phyloP scores from a whole-genome alignment of 1,284 basidiomycete species.

The Ceratorhiza oryzae-sativae region DNA sequence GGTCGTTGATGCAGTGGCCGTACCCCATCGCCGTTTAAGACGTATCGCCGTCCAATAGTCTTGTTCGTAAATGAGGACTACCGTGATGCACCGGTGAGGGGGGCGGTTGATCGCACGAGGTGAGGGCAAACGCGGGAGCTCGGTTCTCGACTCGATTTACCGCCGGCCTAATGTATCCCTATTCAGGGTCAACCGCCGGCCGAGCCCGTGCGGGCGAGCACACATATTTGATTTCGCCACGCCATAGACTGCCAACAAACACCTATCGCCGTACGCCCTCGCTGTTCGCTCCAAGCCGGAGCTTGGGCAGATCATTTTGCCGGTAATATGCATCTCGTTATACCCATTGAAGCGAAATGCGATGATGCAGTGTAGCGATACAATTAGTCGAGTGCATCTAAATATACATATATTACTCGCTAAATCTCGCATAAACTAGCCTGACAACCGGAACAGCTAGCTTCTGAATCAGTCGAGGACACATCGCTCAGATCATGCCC shows the following conservation, averaged over 20 bases:
- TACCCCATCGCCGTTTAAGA: background rate
- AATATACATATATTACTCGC: background rate
- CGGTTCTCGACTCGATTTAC: conserved; percentile 5
- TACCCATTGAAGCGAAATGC: too few relatives aligned
- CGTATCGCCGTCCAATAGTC: background rate
- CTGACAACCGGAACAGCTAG: background rate
- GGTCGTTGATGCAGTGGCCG: background rate
- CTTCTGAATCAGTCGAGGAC: background rate
- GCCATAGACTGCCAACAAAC: background rate
- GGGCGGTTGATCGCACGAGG: background rate
- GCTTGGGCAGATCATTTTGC: background rate
- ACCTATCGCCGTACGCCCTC: background rate
- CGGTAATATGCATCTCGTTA: background rate
- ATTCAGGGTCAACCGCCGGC: conserved; percentile 15
- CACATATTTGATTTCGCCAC: background rate
- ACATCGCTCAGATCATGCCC: background rate
- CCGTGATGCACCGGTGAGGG: background rate
- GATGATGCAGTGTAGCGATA: background rate
- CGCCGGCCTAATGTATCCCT: conserved; percentile 12
- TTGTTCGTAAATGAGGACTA: background rate
- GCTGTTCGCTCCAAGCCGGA: background rate
- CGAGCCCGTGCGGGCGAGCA: conserved; percentile 13
- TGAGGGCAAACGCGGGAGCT: conserved; percentile 6
- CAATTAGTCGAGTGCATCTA: background rate
- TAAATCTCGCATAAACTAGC: background rate